A percentile compares a stretch with the other conserved stretches of the same genome.
Evolutionary conservation across 495 filamentous ascomycete species (phyloP).

Genomic region (Penicillium bovifimosum): DNA sequence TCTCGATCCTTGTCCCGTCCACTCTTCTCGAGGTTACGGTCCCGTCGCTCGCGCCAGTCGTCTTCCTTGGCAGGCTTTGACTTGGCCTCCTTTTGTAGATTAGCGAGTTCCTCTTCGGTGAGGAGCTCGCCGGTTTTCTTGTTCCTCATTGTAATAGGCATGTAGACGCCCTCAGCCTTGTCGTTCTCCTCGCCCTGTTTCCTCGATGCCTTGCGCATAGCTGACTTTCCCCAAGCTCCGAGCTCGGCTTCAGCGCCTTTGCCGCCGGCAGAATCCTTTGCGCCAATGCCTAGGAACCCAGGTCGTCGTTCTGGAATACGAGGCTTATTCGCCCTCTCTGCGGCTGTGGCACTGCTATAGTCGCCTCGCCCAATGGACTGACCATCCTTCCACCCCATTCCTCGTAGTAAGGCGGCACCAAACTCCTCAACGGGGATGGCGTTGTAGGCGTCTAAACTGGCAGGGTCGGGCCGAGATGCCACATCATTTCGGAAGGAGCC

Average conservation of each 20-base stretch:
- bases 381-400: constrained; percentile 94
- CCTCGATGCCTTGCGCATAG: constrained; percentile 51
- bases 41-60: constrained; percentile 45
- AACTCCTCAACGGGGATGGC: constrained; percentile 91
- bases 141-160: constrained; percentile 61
- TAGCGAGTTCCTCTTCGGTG: constrained; percentile 56
- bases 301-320: constrained; percentile 59
- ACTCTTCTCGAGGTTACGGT: constrained; percentile 46
- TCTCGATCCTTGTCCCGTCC: constrained; percentile 38
- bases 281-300: constrained; percentile 80
- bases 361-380: constrained; percentile 58
- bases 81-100: constrained; percentile 41
- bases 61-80: constrained; percentile 33
- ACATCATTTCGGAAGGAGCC: constrained; percentile 65
- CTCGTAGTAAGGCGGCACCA: constrained; percentile 76
- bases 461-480: constrained; percentile 63
- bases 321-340: constrained; percentile 31
- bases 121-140: constrained; percentile 61
- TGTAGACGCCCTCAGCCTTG: constrained; percentile 53
- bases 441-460: constrained; percentile 78
- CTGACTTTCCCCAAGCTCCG: constrained; percentile 67
- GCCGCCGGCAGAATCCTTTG: constrained; percentile 50
- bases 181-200: constrained; percentile 39
- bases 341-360: constrained; percentile 27
- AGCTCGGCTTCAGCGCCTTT: constrained; percentile 72